Percentiles rank a stretch among this genome's conserved stretches.
These are phyloP conservation scores for Sphaerulina vaccinii DNA, from an alignment of 2,329 filamentous ascomycete genomes.

Conservation along the genomic window DNA sequence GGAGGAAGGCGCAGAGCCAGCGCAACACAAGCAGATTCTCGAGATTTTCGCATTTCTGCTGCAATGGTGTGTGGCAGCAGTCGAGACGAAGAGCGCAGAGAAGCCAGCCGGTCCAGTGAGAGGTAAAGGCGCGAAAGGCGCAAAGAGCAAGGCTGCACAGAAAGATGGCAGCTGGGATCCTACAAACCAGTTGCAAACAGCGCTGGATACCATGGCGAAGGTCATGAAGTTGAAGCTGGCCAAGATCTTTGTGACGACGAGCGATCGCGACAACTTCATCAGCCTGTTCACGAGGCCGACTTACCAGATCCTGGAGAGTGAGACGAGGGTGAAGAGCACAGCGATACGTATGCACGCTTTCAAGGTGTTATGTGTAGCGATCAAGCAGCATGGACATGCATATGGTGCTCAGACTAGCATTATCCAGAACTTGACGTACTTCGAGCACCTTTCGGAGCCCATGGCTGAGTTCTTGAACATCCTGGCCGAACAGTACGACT, in stretches of 20 bases:
- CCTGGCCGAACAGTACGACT: constrained; percentile 94
- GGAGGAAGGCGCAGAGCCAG: constrained; percentile 34
- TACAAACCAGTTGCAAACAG: constrained; percentile 78
- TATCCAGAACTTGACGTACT: constrained; percentile 95
- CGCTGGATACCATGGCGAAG: constrained; percentile 92
- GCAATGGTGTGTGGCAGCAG: constrained; percentile 92
- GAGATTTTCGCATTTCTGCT: constrained; percentile 93
- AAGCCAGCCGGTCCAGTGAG: constrained; percentile 73
- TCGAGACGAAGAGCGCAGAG: constrained; percentile 83
- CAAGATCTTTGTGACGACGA: constrained; percentile 93
- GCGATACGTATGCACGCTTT: constrained; percentile 94
- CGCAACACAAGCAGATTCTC: constrained; percentile 84
- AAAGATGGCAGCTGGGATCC: constrained; percentile 88
- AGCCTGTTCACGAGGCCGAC: constrained; percentile 87
- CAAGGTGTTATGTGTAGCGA: constrained; percentile 91
- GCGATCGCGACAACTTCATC: constrained; percentile 93
- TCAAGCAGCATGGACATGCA: constrained; percentile 96
- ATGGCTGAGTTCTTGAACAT: constrained; percentile 99
- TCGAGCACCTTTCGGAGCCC: constrained; percentile 96
- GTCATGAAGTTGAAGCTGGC: constrained; percentile 88
- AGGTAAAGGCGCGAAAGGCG: constrained; percentile 70
- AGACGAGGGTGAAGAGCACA: constrained; percentile 84
- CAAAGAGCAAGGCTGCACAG: constrained; percentile 63
- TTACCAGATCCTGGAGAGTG: constrained; percentile 91
- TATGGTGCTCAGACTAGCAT: constrained; percentile 97